These are phyloP conservation scores for Phialophora verrucosa DNA, from an alignment of 2,329 filamentous ascomycete species.

Conservation along the genomic window DNA sequence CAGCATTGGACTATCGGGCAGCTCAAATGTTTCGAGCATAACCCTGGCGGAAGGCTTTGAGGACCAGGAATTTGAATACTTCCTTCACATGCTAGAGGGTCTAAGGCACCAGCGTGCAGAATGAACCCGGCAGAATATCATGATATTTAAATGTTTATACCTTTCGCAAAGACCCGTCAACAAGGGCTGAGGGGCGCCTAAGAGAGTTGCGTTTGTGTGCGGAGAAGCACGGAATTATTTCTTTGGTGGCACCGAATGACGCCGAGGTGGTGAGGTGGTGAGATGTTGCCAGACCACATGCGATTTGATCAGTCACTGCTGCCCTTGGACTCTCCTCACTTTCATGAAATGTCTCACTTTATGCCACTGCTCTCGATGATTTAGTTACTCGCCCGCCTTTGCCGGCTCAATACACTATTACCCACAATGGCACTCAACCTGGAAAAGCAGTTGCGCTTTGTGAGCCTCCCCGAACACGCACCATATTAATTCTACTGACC, in stretches of 20 bases:
- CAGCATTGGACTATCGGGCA: not conserved
- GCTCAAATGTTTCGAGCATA: not conserved
- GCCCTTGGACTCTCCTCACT: not conserved
- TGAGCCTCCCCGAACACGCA: slow-evolving; percentile 49
- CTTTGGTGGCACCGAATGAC: slow-evolving; percentile 5
- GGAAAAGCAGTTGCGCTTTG: slow-evolving; percentile 70
- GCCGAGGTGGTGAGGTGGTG: slow-evolving; percentile 12
- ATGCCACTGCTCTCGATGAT: slow-evolving; percentile 23
- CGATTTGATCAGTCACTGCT: not conserved
- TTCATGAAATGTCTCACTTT: not conserved
- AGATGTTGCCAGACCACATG: slow-evolving; percentile 6
- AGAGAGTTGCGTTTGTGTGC: not conserved
- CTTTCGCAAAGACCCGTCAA: not conserved
- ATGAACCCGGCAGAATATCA: not conserved
- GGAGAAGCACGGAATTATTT: slow-evolving; percentile 3
- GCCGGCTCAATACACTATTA: slow-evolving; percentile 1
- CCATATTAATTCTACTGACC: slow-evolving; percentile 34
- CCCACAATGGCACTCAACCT: slow-evolving; percentile 56
- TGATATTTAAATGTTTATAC: not conserved
- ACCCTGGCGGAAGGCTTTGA: not conserved
- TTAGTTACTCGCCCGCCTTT: slow-evolving; percentile 2
- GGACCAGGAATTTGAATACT: not conserved
- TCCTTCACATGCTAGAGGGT: not conserved
- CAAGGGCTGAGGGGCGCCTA: no score
- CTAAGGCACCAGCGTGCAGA: not conserved